phyloP scores from a whole-genome alignment of 176 grass and related monocot genomes.

The Aegilops longissima region DNA sequence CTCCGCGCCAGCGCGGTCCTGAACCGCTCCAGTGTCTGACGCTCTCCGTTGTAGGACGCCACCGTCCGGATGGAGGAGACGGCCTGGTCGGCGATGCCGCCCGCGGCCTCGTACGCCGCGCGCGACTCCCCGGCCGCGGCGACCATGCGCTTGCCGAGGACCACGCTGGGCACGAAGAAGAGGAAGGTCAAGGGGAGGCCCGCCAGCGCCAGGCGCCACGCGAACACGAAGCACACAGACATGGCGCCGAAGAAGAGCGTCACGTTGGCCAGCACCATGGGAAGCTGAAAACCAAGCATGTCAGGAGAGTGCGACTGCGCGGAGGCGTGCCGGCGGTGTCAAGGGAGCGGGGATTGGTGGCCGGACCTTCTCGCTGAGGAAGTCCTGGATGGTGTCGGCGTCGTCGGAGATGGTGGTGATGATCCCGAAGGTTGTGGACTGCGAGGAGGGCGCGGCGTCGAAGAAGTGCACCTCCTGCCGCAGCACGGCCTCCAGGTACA shows the following conservation, averaged over 20 bases:
- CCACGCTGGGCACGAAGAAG: constrained; percentile 41
- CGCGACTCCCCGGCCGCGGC: constrained; percentile 18
- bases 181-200: constrained; percentile 50
- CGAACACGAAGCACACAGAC: constrained; percentile 37
- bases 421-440: constrained; percentile 46
- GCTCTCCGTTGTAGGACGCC: constrained; percentile 45
- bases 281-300: constrained; percentile 4
- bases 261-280: constrained; percentile 43
- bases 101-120: constrained; percentile 45
- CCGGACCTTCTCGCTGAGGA: constrained; percentile 57
- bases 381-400: constrained; percentile 56
- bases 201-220: constrained; percentile 57
- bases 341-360: neutral
- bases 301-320: neutral
- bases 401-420: constrained; percentile 66
- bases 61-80: constrained; percentile 59
- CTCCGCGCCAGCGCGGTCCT: constrained; percentile 34
- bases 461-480: constrained; percentile 54
- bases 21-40: constrained; percentile 44
- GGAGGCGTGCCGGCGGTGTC: too few relatives aligned
- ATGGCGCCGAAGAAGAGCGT: constrained; percentile 42
- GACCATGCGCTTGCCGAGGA: constrained; percentile 48
- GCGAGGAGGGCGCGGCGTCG: constrained; percentile 37
- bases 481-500: constrained; percentile 62
- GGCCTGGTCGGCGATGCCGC: constrained; percentile 46